Conservation (phyloP, 805 yeast genomes). For the Barnettozyma vustinii region DNA sequence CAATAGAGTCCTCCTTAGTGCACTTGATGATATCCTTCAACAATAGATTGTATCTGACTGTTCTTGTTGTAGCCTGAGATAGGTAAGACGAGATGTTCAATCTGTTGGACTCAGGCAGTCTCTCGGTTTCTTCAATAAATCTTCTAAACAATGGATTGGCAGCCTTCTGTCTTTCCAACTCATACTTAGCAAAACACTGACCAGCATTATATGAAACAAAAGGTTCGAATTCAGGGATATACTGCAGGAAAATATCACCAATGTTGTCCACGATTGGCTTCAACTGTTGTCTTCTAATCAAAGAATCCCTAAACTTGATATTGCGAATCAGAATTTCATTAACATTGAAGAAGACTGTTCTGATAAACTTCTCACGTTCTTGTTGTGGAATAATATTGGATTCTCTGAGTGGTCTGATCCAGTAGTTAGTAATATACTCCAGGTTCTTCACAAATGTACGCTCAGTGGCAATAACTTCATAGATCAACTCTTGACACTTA, state of each 20-base stretch:
- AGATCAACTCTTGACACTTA: slow-evolving; percentile 91
- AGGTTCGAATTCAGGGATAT: slow-evolving; percentile 83
- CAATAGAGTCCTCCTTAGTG: slow-evolving; percentile 75
- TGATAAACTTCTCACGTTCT: slow-evolving; percentile 85
- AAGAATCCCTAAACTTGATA: slow-evolving; percentile 79
- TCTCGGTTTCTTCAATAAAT: slow-evolving; percentile 86
- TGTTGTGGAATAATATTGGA: slow-evolving; percentile 82
- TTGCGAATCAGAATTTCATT: slow-evolving; percentile 82
- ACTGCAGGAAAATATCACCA: slow-evolving; percentile 84
- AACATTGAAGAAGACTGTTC: slow-evolving; percentile 88
- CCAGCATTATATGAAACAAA: slow-evolving; percentile 92
- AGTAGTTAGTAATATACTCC: slow-evolving; percentile 88
- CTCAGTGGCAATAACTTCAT: slow-evolving; percentile 90
- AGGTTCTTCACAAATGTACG: slow-evolving; percentile 92
- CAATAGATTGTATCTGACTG: slow-evolving; percentile 88
- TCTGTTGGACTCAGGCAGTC: slow-evolving; percentile 78
- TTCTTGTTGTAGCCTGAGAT: slow-evolving; percentile 92
- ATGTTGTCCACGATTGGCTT: slow-evolving; percentile 79
- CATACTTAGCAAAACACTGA: slow-evolving; percentile 91
- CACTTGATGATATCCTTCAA: slow-evolving; percentile 77
- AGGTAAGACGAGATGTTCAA: slow-evolving; percentile 89
- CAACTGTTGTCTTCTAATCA: slow-evolving; percentile 80
- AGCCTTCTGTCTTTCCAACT: slow-evolving; percentile 88
- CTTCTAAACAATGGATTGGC: slow-evolving; percentile 88
- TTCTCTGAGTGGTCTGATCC: slow-evolving; percentile 86